Evolutionary conservation across 1,284 basidiomycete species (phyloP).

Genomic region (Megacollybia platyphylla): DNA sequence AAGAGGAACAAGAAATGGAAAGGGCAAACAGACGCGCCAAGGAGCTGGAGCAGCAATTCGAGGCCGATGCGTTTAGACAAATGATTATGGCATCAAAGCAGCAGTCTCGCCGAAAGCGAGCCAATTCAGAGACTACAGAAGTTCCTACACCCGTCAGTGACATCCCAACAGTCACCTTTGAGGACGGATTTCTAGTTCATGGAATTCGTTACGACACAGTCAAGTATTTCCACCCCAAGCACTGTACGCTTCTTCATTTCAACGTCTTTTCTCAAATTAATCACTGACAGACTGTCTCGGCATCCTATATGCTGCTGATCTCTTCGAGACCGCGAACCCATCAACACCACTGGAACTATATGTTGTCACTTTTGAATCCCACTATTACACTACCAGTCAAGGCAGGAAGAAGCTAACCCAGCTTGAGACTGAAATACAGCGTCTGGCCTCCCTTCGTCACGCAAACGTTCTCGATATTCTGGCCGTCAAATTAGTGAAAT

Average conservation of each 20-base stretch:
- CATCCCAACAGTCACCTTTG: constrained; percentile 50
- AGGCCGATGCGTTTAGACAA: constrained; percentile 13
- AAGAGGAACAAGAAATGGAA: constrained; percentile 31
- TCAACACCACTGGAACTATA: constrained; percentile 54
- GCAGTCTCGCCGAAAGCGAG: constrained; percentile 28
- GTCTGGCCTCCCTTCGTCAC: constrained; percentile 44
- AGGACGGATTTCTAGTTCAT: constrained; percentile 38
- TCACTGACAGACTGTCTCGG: constrained; percentile 40
- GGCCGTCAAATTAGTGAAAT: constrained; percentile 47
- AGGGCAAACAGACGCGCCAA: constrained; percentile 32
- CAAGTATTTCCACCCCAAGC: constrained; percentile 54
- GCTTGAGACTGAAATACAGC: constrained; percentile 50
- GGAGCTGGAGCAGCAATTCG: constrained; percentile 30
- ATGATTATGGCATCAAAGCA: neutral
- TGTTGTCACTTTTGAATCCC: constrained; percentile 47
- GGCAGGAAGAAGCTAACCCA: constrained; percentile 59
- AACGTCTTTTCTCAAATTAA: neutral
- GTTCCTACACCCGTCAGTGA: constrained; percentile 31
- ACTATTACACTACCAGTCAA: constrained; percentile 54
- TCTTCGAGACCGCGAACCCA: constrained; percentile 43
- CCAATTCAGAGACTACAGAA: constrained; percentile 56
- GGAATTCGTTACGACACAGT: constrained; percentile 51
- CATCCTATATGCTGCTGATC: constrained; percentile 53
- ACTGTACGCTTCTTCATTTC: constrained; percentile 27
- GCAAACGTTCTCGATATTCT: constrained; percentile 48